Percentiles rank a stretch among this genome's conserved stretches.
phyloP scores from a whole-genome alignment of 805 yeast genomes.

The Yarrowia sp. region DNA sequence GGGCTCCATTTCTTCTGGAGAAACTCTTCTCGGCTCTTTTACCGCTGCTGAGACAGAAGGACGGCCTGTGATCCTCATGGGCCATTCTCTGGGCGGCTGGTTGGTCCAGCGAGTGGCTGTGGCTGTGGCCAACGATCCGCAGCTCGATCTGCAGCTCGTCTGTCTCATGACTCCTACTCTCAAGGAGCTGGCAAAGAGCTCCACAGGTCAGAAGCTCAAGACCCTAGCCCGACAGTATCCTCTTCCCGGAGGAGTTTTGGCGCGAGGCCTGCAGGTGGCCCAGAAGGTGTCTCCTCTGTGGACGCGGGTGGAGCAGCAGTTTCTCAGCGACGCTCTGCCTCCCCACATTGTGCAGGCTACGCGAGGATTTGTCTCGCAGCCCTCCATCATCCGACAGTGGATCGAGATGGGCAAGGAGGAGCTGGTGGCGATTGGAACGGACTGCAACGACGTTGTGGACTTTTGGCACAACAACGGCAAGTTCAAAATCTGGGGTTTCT shows the following conservation, averaged over 20 bases:
- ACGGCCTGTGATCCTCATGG: constrained; percentile 48
- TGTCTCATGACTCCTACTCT: constrained; percentile 73
- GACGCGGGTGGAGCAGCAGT: constrained; percentile 29
- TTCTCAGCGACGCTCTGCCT: constrained; percentile 8
- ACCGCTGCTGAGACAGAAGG: constrained; percentile 5
- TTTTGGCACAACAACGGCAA: constrained; percentile 49
- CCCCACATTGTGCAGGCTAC: constrained; percentile 33
- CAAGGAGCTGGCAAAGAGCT: constrained; percentile 52
- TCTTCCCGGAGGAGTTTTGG: constrained; percentile 26
- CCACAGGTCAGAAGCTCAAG: constrained; percentile 41
- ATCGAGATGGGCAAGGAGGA: constrained; percentile 59
- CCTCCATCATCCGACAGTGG: constrained; percentile 51
- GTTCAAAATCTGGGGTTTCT: constrained; percentile 50
- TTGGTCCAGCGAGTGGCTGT: constrained; percentile 53
- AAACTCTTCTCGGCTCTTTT: not conserved
- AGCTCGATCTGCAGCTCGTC: constrained; percentile 42
- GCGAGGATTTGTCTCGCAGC: constrained; percentile 45
- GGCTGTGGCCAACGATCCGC: constrained; percentile 30
- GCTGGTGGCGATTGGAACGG: constrained; percentile 50
- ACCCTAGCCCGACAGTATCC: constrained; percentile 33
- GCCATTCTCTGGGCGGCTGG: constrained; percentile 74
- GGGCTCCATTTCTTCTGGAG: not conserved
- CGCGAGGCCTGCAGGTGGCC: constrained; percentile 25
- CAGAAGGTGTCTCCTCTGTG: constrained; percentile 31
- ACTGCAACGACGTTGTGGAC: constrained; percentile 39